These are phyloP conservation scores for Dictyostelium capitatum DNA, from an alignment of 78 protist species.

Conservation along the genomic window DNA sequence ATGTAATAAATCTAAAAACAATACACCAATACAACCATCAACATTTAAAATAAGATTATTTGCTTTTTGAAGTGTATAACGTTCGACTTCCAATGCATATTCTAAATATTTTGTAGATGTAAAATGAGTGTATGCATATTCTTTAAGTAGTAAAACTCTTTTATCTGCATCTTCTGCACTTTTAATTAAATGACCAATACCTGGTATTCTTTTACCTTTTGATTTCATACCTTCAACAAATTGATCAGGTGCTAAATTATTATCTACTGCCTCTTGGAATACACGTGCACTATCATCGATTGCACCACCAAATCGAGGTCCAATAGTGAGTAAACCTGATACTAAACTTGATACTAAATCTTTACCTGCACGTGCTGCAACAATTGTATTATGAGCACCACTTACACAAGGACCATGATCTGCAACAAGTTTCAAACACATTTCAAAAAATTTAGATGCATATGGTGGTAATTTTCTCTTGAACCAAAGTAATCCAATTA, in stretches of 20 bases:
- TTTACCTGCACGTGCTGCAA: conserved; percentile 95
- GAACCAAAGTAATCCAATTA: conserved; percentile 95
- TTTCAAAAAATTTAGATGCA: conserved; percentile 94
- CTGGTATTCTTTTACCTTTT: conserved; percentile 90
- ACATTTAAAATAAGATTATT: conserved; percentile 96
- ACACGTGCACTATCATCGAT: conserved; percentile 91
- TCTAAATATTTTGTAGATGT: conserved; percentile 52
- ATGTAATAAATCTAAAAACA: conserved; percentile 93
- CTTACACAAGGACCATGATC: conserved; percentile 98
- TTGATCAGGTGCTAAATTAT: conserved; percentile 84
- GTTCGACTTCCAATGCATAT: conserved; percentile 92
- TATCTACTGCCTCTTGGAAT: conserved; percentile 89
- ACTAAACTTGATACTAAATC: conserved; percentile 94
- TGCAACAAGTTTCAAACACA: conserved; percentile 93
- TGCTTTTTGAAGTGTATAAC: conserved; percentile 92
- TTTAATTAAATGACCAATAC: conserved; percentile 97
- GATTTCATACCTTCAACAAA: conserved; percentile 92
- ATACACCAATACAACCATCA: conserved; percentile 94
- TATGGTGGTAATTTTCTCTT: conserved; percentile 90
- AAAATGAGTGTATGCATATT: conserved; percentile 79
- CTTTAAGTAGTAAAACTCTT: conserved; percentile 91
- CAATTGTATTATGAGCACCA: conserved; percentile 98
- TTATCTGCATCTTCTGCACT: conserved; percentile 92
- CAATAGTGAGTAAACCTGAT: conserved; percentile 96
- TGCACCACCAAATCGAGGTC: conserved; percentile 98